Evolutionary conservation across 1,284 basidiomycete species (phyloP).

Genomic region (Quambalaria eucalypti): DNA sequence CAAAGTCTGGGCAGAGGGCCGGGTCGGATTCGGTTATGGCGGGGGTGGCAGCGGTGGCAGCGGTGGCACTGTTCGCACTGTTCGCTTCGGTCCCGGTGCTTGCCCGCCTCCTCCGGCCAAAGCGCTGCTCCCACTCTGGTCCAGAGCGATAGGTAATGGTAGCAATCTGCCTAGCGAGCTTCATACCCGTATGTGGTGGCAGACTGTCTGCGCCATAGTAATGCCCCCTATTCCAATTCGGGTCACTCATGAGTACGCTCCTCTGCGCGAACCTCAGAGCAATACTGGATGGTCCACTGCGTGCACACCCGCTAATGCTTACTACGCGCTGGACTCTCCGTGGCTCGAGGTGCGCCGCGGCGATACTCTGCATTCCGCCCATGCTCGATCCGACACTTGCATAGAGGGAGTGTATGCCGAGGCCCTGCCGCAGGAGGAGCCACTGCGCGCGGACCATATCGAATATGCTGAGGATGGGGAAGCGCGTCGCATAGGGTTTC

Average conservation of each 20-base stretch:
- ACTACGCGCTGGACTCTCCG: slow-evolving; percentile 78
- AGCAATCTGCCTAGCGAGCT: slow-evolving; percentile 94
- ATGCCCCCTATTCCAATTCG: slow-evolving; percentile 97
- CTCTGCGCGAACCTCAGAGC: slow-evolving; percentile 93
- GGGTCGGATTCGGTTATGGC: slow-evolving; percentile 35
- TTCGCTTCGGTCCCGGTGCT: neutral
- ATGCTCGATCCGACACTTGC: slow-evolving; percentile 88
- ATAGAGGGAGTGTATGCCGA: slow-evolving; percentile 76
- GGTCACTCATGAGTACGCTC: slow-evolving; percentile 93
- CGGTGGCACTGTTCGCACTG: neutral
- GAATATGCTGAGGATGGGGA: slow-evolving; percentile 84
- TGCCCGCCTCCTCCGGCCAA: slow-evolving; percentile 65
- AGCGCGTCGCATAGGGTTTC: slow-evolving; percentile 67
- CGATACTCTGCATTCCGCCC: slow-evolving; percentile 96
- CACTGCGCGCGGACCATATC: slow-evolving; percentile 95
- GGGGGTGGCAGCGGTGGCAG: neutral
- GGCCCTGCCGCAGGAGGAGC: slow-evolving; percentile 68
- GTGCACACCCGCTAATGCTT: slow-evolving; percentile 84
- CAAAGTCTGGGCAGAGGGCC: slow-evolving; percentile 82
- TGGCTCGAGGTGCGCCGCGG: slow-evolving; percentile 86
- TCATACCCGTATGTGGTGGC: slow-evolving; percentile 96
- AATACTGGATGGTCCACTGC: slow-evolving; percentile 80
- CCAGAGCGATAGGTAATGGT: slow-evolving; percentile 98
- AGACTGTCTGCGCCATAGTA: slow-evolving; percentile 73
- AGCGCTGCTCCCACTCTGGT: slow-evolving; percentile 96